These are phyloP conservation scores for Pythium brachiatum DNA, from an alignment of 352 stramenopile species.

Conservation along the genomic window DNA sequence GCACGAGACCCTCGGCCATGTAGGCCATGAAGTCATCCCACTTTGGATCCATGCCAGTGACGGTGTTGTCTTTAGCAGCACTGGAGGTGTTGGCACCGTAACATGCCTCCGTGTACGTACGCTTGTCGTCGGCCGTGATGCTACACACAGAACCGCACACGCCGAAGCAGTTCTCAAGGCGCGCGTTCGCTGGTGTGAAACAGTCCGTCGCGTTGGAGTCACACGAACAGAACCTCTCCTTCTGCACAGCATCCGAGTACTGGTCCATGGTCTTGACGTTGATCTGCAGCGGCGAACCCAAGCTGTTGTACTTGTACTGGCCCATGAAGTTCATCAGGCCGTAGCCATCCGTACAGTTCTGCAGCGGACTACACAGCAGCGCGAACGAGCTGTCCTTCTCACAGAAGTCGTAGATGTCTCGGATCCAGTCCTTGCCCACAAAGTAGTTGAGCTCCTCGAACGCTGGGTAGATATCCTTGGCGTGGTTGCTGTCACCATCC, in stretches of 20 bases:
- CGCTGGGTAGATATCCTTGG: conserved; percentile 53
- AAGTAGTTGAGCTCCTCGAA: conserved; percentile 73
- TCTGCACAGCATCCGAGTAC: conserved; percentile 31
- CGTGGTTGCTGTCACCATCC: conserved; percentile 42
- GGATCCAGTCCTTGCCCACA: conserved; percentile 58
- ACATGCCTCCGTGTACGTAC: conserved; percentile 40
- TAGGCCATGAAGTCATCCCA: conserved; percentile 39
- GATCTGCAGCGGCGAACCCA: conserved; percentile 65
- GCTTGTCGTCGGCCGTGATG: conserved; percentile 33
- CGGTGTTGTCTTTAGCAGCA: not conserved
- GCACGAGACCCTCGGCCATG: conserved; percentile 39
- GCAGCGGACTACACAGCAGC: conserved; percentile 38
- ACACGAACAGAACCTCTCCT: conserved; percentile 54
- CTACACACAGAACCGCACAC: conserved; percentile 61
- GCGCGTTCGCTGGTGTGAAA: conserved; percentile 46
- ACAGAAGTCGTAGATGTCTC: conserved; percentile 76
- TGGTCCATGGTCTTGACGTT: conserved; percentile 71
- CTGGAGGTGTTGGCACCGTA: conserved; percentile 25
- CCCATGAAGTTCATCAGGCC: conserved; percentile 59
- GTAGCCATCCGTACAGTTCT: conserved; percentile 61
- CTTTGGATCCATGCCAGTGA: conserved; percentile 22
- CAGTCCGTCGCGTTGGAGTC: conserved; percentile 36
- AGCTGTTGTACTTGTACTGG: conserved; percentile 58
- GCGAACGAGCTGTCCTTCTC: conserved; percentile 48
- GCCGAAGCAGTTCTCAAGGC: conserved; percentile 49